Evolutionary conservation across 2,329 filamentous ascomycete genomes (phyloP).

Genomic region (Microdochium paspali): DNA sequence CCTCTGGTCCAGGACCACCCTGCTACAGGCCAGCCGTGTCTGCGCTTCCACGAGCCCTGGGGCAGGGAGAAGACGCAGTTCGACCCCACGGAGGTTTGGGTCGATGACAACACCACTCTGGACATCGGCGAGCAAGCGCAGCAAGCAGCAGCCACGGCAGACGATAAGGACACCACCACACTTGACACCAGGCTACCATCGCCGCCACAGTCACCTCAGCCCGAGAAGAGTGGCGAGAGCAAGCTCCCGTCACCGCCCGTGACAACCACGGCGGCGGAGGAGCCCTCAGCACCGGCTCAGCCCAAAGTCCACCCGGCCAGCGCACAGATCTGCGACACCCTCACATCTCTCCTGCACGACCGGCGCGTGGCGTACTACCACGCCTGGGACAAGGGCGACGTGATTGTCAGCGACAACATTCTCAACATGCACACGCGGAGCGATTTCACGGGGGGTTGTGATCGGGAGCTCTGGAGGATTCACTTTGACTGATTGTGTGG

Average conservation of each 20-base stretch:
- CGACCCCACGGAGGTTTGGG: not conserved
- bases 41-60: slow-evolving; percentile 48
- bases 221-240: no score
- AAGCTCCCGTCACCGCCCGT: no score
- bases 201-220: no score
- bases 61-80: slow-evolving; percentile 37
- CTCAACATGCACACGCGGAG: slow-evolving; percentile 39
- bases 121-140: no score
- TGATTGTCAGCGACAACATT: slow-evolving; percentile 43
- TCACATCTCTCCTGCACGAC: slow-evolving; percentile 37
- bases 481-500: slow-evolving; percentile 40
- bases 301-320: no score
- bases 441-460: slow-evolving; percentile 30
- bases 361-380: slow-evolving; percentile 39
- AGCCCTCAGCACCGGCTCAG: no score
- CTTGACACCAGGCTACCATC: no score
- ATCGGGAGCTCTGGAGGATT: slow-evolving; percentile 40
- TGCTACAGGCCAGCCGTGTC: slow-evolving; percentile 31
- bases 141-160: no score
- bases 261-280: no score
- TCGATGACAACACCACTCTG: no score
- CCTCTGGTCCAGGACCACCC: slow-evolving; percentile 36
- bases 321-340: slow-evolving; percentile 22
- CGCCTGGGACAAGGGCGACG: slow-evolving; percentile 43
- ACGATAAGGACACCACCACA: not conserved